Evolutionary conservation across 2,329 filamentous ascomycete species (phyloP).

Genomic region (Epichloe coenophiala): DNA sequence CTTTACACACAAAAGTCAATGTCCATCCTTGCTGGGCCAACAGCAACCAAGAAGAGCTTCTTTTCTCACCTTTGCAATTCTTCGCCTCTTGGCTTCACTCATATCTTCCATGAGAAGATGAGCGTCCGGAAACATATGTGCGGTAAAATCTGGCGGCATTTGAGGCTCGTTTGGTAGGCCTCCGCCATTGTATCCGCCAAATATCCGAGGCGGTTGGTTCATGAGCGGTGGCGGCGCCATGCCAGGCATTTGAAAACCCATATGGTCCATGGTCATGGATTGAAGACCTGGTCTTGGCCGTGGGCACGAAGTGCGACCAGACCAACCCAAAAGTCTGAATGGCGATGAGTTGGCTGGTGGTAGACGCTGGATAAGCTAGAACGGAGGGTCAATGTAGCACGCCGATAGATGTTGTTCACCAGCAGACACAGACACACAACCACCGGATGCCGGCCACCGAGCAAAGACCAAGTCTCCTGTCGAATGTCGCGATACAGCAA

Average conservation of each 20-base stretch:
- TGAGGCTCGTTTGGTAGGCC: constrained; percentile 40
- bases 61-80: constrained; percentile 66
- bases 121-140: constrained; percentile 47
- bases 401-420: no score
- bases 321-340: neutral
- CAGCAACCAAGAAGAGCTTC: neutral
- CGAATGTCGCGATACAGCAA: neutral
- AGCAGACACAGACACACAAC: no score
- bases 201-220: constrained; percentile 57
- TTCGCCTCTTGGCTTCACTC: constrained; percentile 75
- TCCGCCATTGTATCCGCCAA: constrained; percentile 48
- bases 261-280: constrained; percentile 27
- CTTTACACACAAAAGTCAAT: constrained; percentile 26
- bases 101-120: constrained; percentile 46
- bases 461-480: neutral
- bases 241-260: constrained; percentile 45
- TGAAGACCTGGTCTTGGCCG: neutral
- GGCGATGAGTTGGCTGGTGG: neutral
- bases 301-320: neutral
- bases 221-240: constrained; percentile 45
- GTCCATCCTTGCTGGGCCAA: neutral
- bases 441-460: no score
- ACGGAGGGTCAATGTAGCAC: no score
- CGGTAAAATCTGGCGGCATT: constrained; percentile 41
- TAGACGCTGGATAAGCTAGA: no score